These are phyloP conservation scores for Phoenix dactylifera DNA, from an alignment of 176 grass and related monocot species.

Conservation along the genomic window DNA sequence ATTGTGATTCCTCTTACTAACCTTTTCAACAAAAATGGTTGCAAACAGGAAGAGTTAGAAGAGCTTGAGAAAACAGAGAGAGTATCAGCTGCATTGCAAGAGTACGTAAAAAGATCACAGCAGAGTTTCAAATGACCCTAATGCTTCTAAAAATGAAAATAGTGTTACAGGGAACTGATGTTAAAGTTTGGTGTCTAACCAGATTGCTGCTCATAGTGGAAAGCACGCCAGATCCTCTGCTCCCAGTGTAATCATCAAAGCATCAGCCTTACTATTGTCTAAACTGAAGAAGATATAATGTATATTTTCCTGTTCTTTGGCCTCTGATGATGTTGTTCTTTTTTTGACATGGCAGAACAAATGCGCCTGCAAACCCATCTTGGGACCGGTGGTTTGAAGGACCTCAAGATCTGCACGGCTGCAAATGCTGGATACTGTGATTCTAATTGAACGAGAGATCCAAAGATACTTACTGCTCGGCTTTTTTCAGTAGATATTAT, in stretches of 20 bases:
- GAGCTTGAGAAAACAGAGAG: slow-evolving; percentile 58
- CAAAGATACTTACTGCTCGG: background rate
- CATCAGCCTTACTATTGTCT: background rate
- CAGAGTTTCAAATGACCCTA: background rate
- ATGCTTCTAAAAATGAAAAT: background rate
- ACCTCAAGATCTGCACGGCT: slow-evolving; percentile 8
- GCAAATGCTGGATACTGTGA: slow-evolving; percentile 20
- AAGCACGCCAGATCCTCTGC: slow-evolving; percentile 62
- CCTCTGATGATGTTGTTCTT: background rate
- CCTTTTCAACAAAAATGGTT: too few relatives aligned
- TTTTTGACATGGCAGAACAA: slow-evolving; percentile 4
- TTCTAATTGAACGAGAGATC: background rate
- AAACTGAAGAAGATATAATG: too few relatives aligned
- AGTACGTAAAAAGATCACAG: slow-evolving; percentile 34
- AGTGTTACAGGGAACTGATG: background rate
- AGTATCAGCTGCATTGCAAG: slow-evolving; percentile 54
- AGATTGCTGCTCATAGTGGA: slow-evolving; percentile 54
- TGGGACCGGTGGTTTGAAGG: slow-evolving; percentile 16
- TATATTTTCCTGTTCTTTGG: too few relatives aligned
- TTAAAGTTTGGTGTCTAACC: background rate
- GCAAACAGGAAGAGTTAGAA: slow-evolving; percentile 56
- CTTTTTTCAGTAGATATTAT: too few relatives aligned
- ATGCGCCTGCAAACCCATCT: background rate
- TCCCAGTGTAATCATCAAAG: slow-evolving; percentile 51
- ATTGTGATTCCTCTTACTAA: too few relatives aligned